A percentile compares a stretch with the other conserved stretches of the same genome.
phyloP scores from a whole-genome alignment of 2,329 filamentous ascomycete genomes.

The Sclerotinia minor region DNA sequence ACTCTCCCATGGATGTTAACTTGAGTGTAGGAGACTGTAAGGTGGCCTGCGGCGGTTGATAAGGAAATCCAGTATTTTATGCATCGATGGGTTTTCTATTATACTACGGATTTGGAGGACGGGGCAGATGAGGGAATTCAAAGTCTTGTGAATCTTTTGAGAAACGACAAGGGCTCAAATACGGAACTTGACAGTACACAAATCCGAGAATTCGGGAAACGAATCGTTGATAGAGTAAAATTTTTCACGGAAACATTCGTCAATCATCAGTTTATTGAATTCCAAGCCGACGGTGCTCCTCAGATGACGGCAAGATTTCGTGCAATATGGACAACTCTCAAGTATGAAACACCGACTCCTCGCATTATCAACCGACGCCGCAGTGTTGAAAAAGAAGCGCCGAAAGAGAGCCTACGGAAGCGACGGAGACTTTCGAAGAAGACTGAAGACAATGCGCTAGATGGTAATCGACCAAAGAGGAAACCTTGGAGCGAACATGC shows the following conservation, averaged over 20 bases:
- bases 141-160: conserved; percentile 13
- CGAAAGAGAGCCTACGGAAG: conserved; percentile 16
- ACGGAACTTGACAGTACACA: conserved; percentile 3
- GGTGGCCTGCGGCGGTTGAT: conserved; percentile 20
- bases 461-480: conserved; percentile 1
- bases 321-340: conserved; percentile 17
- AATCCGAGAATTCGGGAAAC: conserved; percentile 15
- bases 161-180: neutral
- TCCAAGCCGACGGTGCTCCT: conserved; percentile 16
- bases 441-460: conserved; percentile 2
- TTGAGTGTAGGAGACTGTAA: conserved; percentile 9
- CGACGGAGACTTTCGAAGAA: conserved; percentile 12
- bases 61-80: conserved; percentile 23
- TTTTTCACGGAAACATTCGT: conserved; percentile 21
- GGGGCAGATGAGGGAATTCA: conserved; percentile 20
- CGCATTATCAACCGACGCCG: neutral
- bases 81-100: conserved; percentile 23
- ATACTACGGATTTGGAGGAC: conserved; percentile 6
- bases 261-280: conserved; percentile 20
- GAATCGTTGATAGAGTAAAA: conserved; percentile 23
- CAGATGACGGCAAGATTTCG: conserved; percentile 23
- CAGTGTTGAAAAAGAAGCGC: conserved; percentile 1
- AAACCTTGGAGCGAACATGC: conserved; percentile 10
- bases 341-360: conserved; percentile 12
- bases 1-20: conserved; percentile 2